Conservation (phyloP, 2,329 filamentous ascomycete genomes). For the Ascochyta fabae region DNA sequence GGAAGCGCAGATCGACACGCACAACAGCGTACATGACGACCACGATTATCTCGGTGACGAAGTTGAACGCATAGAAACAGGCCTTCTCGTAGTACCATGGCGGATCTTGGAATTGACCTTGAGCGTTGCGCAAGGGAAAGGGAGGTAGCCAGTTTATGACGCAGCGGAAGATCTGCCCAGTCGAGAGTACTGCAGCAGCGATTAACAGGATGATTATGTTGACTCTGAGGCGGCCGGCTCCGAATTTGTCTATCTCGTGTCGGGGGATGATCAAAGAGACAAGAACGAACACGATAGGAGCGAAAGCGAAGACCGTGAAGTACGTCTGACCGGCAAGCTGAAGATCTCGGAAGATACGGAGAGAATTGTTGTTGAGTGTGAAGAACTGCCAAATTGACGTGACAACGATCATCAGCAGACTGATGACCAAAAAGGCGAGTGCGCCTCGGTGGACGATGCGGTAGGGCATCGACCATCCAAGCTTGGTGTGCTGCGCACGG, state of each 20-base stretch:
- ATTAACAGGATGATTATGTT: slow-evolving; percentile 72
- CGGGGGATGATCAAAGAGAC: slow-evolving; percentile 57
- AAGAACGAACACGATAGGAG: slow-evolving; percentile 66
- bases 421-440: slow-evolving; percentile 62
- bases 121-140: slow-evolving; percentile 54
- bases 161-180: slow-evolving; percentile 74
- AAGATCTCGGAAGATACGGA: slow-evolving; percentile 64
- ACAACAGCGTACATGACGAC: slow-evolving; percentile 69
- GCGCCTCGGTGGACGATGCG: slow-evolving; percentile 57
- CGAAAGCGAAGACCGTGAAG: slow-evolving; percentile 69
- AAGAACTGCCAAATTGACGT: slow-evolving; percentile 70
- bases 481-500: slow-evolving; percentile 71
- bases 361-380: slow-evolving; percentile 63
- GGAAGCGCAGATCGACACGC: slow-evolving; percentile 78
- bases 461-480: slow-evolving; percentile 71
- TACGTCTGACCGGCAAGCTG: slow-evolving; percentile 69
- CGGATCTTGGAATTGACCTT: slow-evolving; percentile 40
- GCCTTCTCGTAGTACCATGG: slow-evolving; percentile 76
- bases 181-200: slow-evolving; percentile 64
- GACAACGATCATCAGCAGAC: slow-evolving; percentile 71
- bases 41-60: slow-evolving; percentile 73
- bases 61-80: slow-evolving; percentile 83
- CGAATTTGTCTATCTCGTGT: slow-evolving; percentile 63
- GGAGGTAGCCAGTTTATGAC: slow-evolving; percentile 63
- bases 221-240: slow-evolving; percentile 68